Evolutionary conservation across 2,329 filamentous ascomycete species (phyloP).

Genomic region (Trichoderma breve): DNA sequence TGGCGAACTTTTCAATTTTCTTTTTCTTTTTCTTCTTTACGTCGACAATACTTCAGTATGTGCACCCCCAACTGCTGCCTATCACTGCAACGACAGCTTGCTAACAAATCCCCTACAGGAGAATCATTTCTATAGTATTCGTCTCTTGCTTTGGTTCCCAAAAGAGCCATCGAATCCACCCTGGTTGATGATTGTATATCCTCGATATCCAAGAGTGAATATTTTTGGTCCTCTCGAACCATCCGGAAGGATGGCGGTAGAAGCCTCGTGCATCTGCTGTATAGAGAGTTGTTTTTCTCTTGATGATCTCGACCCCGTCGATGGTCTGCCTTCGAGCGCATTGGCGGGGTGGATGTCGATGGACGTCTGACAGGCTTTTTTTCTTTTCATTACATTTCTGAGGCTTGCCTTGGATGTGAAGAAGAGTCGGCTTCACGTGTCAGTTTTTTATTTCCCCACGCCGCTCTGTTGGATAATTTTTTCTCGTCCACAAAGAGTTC

Average conservation of each 20-base stretch:
- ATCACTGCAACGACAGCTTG: neutral
- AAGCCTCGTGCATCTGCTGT: constrained; percentile 47
- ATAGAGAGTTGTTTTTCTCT: constrained; percentile 67
- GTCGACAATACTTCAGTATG: constrained; percentile 62
- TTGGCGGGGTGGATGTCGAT: constrained; percentile 75
- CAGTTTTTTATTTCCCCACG: constrained; percentile 51
- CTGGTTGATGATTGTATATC: constrained; percentile 90
- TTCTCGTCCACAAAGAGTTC: no score
- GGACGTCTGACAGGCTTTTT: constrained; percentile 81
- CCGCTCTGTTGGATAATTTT: constrained; percentile 33
- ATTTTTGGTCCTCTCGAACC: constrained; percentile 57
- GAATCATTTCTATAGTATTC: constrained; percentile 99
- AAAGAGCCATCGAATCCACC: constrained; percentile 90
- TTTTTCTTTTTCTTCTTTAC: constrained; percentile 51
- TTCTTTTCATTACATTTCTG: constrained; percentile 54
- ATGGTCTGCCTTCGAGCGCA: constrained; percentile 74
- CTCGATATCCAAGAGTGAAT: constrained; percentile 87
- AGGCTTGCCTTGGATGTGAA: constrained; percentile 48
- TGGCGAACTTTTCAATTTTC: constrained; percentile 32
- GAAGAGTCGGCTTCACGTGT: constrained; percentile 41
- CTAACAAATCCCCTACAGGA: constrained; percentile 44
- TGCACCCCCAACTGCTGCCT: constrained; percentile 33
- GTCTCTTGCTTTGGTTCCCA: constrained; percentile 89
- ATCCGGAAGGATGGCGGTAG: constrained; percentile 60
- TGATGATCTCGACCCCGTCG: constrained; percentile 88